Percentiles rank a stretch among this genome's conserved stretches.
Evolutionary conservation across 768 basidiomycete genomes (phyloP).

Genomic region (Lepiota subincarnata): DNA sequence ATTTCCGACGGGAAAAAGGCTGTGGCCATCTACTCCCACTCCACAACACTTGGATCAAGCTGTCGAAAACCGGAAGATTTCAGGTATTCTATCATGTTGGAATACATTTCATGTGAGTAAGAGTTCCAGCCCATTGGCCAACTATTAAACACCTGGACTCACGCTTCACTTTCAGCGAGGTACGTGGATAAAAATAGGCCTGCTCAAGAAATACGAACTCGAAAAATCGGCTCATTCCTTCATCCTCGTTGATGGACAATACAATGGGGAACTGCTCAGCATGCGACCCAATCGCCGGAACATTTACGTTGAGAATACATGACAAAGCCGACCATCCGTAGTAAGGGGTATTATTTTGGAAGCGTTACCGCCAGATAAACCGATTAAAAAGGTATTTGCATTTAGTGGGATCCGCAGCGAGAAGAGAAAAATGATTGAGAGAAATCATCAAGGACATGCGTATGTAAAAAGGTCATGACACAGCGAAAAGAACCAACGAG

Average conservation of each 20-base stretch:
- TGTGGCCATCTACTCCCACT: conserved; percentile 2
- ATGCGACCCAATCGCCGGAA: no score
- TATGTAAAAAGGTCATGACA: conserved; percentile 27
- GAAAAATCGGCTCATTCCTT: no score
- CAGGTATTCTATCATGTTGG: not conserved
- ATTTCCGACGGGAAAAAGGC: not conserved
- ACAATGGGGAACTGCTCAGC: no score
- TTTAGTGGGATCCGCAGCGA: conserved; percentile 29
- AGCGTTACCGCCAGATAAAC: conserved; percentile 8
- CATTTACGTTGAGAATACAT: not conserved
- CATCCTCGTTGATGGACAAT: no score
- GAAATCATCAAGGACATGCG: conserved; percentile 33
- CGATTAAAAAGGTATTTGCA: conserved; percentile 20
- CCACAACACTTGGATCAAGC: conserved; percentile 3
- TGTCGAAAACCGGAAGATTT: not conserved
- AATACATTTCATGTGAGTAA: not conserved
- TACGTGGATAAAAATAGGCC: no score
- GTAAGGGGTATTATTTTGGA: conserved; percentile 9
- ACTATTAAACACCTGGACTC: not conserved
- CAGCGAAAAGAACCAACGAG: conserved; percentile 16
- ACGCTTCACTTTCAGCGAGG: not conserved
- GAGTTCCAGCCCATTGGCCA: not conserved
- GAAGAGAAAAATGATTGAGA: conserved; percentile 22
- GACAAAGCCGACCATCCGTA: not conserved
- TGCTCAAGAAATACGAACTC: no score